A percentile compares a stretch with the other conserved stretches of the same genome.
phyloP scores from a whole-genome alignment of 805 yeast genomes.

The Sporopachydermia quercuum region DNA sequence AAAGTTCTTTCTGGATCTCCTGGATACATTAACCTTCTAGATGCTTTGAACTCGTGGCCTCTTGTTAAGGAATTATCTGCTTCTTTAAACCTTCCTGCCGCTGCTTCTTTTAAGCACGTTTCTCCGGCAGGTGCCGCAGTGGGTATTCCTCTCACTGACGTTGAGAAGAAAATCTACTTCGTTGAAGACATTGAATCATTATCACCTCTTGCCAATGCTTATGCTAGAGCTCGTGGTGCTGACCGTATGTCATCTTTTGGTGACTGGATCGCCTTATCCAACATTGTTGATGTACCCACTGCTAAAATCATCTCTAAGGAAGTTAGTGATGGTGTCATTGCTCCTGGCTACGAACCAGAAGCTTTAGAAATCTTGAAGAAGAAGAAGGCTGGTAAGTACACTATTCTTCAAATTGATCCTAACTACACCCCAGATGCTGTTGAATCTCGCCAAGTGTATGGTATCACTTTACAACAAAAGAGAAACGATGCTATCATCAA shows the following conservation, averaged over 20 bases:
- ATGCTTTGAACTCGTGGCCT: constrained; percentile 98
- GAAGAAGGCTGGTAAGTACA: constrained; percentile 96
- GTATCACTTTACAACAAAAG: constrained; percentile 89
- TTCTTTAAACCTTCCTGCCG: constrained; percentile 90
- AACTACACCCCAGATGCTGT: constrained; percentile 65
- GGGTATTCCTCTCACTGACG: constrained; percentile 80
- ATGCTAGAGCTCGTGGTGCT: constrained; percentile 99
- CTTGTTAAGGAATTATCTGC: constrained; percentile 93
- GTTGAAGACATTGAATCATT: constrained; percentile 89
- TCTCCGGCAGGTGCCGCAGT: constrained; percentile 99
- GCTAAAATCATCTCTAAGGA: constrained; percentile 95
- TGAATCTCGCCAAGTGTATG: constrained; percentile 93
- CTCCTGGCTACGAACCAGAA: constrained; percentile 90
- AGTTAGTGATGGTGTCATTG: constrained; percentile 97
- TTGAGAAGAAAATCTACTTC: constrained; percentile 90
- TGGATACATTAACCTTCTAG: constrained; percentile 92
- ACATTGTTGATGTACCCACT: constrained; percentile 90
- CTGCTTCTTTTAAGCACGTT: constrained; percentile 97
- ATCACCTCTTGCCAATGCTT: constrained; percentile 94
- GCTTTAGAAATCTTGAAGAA: constrained; percentile 78
- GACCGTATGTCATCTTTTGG: constrained; percentile 99
- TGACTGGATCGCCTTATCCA: constrained; percentile 93
- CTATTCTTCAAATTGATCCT: constrained; percentile 93
- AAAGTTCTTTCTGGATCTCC: constrained; percentile 91
- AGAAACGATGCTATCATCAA: constrained; percentile 95